Evolutionary conservation across 2,329 filamentous ascomycete genomes (phyloP), one percentile per base, ranked within the genome.

Genomic region (Dactylellina cionopaga): DNA sequence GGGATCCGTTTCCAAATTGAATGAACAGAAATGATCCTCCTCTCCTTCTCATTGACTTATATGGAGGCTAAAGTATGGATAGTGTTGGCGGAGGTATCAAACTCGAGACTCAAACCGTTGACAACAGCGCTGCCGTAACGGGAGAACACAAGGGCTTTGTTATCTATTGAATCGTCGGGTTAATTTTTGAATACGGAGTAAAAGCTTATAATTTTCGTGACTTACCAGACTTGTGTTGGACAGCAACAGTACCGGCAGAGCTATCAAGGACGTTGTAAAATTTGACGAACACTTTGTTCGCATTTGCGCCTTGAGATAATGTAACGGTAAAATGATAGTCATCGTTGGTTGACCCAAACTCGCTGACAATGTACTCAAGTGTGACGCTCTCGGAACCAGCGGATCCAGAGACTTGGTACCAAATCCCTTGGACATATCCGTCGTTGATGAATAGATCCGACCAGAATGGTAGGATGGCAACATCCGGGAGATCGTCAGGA

Each of bases 391-490:
- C 24, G 17, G 35, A 35, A 31, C 47, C 60, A 13, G n/a, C 17
- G 11, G 25, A 25, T n/a, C 37, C 58, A 15, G 19, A 19, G 5
- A 59, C 46, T 25, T 65, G 7, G n/a, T 72, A 72, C 49, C 35
- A 72, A 22, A 72, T 65, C 24, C 68, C 68, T 25, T 72, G 68
- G 4, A 51, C 35, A 4, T 39, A 13, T 17, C 59, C 59, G 2
- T 24, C 52, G 9, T 65, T 60, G 44, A 65, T 17, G 7, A 54
- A 49, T 1, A 72, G 27, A 27, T 72, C 68, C 0, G 59, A 27
- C 68, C 68, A 72, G 46, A 65, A 72, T 25, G 68, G 59, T 41
- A 72, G 68, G 27, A 72, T 59, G 5, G 68, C 59, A 29, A 72
- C 37, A 43, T 72, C 59, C 15, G 68, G 68, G 15, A 72, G 68